Conservation (phyloP, 2,329 filamentous ascomycete genomes). For the Colletotrichum truncatum region DNA sequence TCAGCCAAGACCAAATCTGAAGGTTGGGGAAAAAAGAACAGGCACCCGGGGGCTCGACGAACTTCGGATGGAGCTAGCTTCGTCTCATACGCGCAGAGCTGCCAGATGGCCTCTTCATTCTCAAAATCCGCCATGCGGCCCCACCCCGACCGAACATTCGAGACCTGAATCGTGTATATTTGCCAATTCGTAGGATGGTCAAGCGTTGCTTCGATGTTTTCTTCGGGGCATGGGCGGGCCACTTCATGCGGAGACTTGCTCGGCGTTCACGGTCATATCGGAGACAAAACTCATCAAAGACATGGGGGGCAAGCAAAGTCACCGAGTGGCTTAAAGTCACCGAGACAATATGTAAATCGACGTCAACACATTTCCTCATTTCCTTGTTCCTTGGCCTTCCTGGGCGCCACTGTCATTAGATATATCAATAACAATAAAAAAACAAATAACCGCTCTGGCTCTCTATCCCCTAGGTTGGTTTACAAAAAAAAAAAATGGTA, state of each 20-base stretch:
- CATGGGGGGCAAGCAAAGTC: not conserved
- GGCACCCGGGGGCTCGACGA: not conserved
- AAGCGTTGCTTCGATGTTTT: not conserved
- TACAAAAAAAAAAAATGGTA: conserved; percentile 17
- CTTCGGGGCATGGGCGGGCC: not conserved
- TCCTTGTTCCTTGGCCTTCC: not conserved
- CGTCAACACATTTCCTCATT: conserved; percentile 6
- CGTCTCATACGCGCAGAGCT: not conserved
- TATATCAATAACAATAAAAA: not conserved
- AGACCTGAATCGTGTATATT: not conserved
- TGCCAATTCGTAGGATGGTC: not conserved
- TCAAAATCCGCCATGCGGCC: not conserved
- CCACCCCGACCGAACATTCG: conserved; percentile 5
- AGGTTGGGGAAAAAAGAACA: not conserved
- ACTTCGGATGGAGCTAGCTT: conserved; percentile 3
- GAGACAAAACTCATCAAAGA: not conserved
- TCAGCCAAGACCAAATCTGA: not conserved
- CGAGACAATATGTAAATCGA: not conserved
- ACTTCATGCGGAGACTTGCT: not conserved
- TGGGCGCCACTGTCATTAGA: conserved; percentile 7
- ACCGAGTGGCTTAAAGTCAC: not conserved
- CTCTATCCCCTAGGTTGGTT: conserved; percentile 10
- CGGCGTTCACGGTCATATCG: not conserved
- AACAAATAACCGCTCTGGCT: not conserved
- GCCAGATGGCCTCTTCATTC: not conserved